A percentile compares a stretch with the other conserved stretches of the same genome.
Conservation (phyloP, 129 eudicot genomes). For the Oenanthe sinensis region DNA sequence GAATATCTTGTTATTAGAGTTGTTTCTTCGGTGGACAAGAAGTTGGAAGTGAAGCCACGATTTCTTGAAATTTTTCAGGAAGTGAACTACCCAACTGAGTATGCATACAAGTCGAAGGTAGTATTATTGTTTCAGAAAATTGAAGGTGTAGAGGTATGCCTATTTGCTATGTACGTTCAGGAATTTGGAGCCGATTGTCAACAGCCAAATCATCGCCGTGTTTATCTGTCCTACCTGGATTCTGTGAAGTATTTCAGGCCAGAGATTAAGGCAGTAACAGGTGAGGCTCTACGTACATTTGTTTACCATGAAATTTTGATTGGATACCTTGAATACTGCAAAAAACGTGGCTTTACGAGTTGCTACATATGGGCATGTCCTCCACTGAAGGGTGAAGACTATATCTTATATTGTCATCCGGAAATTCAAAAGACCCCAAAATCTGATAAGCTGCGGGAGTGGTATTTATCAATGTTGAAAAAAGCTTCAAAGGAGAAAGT, state of each 20-base stretch:
- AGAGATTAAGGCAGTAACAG: constrained; percentile 73
- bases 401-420: constrained; percentile 93
- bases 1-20: constrained; percentile 87
- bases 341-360: constrained; percentile 87
- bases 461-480: constrained; percentile 83
- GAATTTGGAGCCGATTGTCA: constrained; percentile 85
- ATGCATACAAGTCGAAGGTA: constrained; percentile 87
- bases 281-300: constrained; percentile 95
- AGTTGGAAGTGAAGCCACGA: constrained; percentile 74
- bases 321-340: constrained; percentile 85
- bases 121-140: constrained; percentile 83
- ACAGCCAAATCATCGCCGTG: constrained; percentile 94
- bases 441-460: constrained; percentile 86
- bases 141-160: constrained; percentile 98
- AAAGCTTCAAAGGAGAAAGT: constrained; percentile 77
- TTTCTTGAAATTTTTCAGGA: constrained; percentile 87
- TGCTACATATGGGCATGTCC: constrained; percentile 99
- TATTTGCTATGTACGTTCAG: constrained; percentile 97
- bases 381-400: constrained; percentile 95
- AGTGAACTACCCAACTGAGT: constrained; percentile 75
- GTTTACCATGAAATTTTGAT: constrained; percentile 99
- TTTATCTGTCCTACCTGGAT: constrained; percentile 89
- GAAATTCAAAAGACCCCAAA: constrained; percentile 97
- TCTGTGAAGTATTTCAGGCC: constrained; percentile 95
- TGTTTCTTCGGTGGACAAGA: constrained; percentile 94